Base-by-base conservation (phyloP, 768 basidiomycete genomes). In the Pulveroboletus sp. region DNA sequence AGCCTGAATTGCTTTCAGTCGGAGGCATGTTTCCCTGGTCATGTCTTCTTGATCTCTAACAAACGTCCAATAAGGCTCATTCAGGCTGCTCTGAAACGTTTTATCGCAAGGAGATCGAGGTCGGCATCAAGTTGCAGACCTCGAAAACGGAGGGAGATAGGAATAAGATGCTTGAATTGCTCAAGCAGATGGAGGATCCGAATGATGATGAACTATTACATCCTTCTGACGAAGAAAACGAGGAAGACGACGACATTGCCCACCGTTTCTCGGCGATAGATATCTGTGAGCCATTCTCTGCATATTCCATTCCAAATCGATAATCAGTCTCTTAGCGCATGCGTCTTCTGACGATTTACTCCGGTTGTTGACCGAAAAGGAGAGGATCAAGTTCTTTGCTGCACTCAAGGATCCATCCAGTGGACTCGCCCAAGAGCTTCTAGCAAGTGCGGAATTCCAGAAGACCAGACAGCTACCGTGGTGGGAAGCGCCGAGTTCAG, bases 61-160 rank as follows among this genome's bases (percentile, higher is more conserved):
- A 43, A 32, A 10, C 9, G 10, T n/a, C 44, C 12, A 11, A 14
- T 32, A 50, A 65, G 88, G 61, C 70, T 41, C 90, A 93, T 65
- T 71, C 75, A 3, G 76, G 79, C 63, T 93, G 90, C 70, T 90
- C 89, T 22, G 91, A 93, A 64, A 69, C 74, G 0, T 93, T 93
- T 64, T 92, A 91, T 66, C 81, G 81, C 55, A 82, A 81, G 44
- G 85, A 89, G 60, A 67, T 93, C 4, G 81, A 86, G 55, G 65
- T 66, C 2, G 81, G 85, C 39, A 84, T 89, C 45, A 75, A 73
- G 34, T 62, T 76, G 0, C 75, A 73, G 29, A 74, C 83, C 4
- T 77, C 81, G 5, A 81, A 77, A 58, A 72, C 76, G 3, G 65
- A 71, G 0, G 70, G 79, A 50, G 88, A 93, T 60, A 73, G 81